A percentile compares a stretch with the other conserved stretches of the same genome.
These are phyloP conservation scores for Hanseniaspora occidentalis DNA, from an alignment of 805 yeast species.

Conservation along the genomic window DNA sequence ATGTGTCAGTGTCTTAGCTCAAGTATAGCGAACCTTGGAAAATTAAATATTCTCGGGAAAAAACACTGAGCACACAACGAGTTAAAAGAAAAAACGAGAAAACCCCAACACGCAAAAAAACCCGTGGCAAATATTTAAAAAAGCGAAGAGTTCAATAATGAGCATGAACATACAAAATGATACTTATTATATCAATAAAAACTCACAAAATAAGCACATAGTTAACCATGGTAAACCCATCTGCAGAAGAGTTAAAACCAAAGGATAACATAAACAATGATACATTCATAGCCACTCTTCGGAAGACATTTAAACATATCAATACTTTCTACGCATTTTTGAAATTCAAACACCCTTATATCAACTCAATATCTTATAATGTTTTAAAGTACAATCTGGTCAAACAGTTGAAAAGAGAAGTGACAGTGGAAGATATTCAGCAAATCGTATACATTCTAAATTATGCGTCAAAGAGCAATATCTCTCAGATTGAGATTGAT, in stretches of 20 bases:
- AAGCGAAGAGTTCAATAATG: too few relatives aligned
- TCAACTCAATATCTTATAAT: constrained; percentile 16
- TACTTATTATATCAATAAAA: too few relatives aligned
- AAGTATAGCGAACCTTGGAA: too few relatives aligned
- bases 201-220: too few relatives aligned
- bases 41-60: too few relatives aligned
- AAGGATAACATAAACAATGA: neutral
- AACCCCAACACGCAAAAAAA: too few relatives aligned
- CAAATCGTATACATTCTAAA: constrained; percentile 29
- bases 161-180: too few relatives aligned
- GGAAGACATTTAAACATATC: constrained; percentile 13
- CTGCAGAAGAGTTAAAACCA: neutral
- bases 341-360: constrained; percentile 3
- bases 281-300: neutral
- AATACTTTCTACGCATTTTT: constrained; percentile 53
- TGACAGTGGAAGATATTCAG: constrained; percentile 47
- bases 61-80: too few relatives aligned
- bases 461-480: neutral
- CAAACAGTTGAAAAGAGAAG: constrained; percentile 31
- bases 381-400: constrained; percentile 41
- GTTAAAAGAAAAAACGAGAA: too few relatives aligned
- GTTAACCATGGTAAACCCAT: too few relatives aligned
- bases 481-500: neutral
- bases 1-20: too few relatives aligned
- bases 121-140: too few relatives aligned